Conservation (phyloP, 2,329 filamentous ascomycete species). For the Monilinia polystroma region DNA sequence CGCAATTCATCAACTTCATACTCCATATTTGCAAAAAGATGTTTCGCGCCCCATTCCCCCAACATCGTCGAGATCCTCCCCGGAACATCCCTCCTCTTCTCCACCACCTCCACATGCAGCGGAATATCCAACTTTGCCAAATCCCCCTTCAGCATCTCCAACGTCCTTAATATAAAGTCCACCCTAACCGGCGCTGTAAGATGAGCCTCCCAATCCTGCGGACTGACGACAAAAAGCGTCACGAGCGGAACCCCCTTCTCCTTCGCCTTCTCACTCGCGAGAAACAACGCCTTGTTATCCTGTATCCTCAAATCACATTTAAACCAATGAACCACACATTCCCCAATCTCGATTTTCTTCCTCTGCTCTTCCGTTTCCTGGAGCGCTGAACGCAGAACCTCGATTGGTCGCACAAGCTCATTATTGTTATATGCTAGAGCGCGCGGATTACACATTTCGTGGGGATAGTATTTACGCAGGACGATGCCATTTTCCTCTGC, state of each 20-base stretch:
- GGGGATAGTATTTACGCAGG: conserved; percentile 74
- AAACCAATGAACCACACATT: conserved; percentile 84
- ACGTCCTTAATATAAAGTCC: conserved; percentile 75
- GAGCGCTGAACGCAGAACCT: conserved; percentile 61
- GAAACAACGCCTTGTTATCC: conserved; percentile 71
- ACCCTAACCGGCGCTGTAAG: conserved; percentile 69
- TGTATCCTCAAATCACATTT: conserved; percentile 72
- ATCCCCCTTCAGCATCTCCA: conserved; percentile 64
- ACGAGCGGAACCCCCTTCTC: conserved; percentile 70
- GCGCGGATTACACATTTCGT: conserved; percentile 80
- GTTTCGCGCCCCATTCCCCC: conserved; percentile 68
- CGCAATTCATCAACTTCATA: conserved; percentile 90
- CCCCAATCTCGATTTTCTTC: conserved; percentile 51
- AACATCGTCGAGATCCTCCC: conserved; percentile 63
- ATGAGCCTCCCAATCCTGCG: conserved; percentile 83
- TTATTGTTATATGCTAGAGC: conserved; percentile 72
- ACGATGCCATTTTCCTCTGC: conserved; percentile 60
- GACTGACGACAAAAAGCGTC: conserved; percentile 75
- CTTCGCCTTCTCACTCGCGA: conserved; percentile 66
- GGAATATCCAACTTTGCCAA: conserved; percentile 73
- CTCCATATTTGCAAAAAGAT: conserved; percentile 81
- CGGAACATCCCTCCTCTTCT: conserved; percentile 62
- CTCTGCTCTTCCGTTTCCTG: conserved; percentile 57
- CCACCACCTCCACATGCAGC: conserved; percentile 70
- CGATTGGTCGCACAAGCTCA: conserved; percentile 69